phyloP scores from a whole-genome alignment of 371 early-diverging fungal species.

The Mucor indicus region DNA sequence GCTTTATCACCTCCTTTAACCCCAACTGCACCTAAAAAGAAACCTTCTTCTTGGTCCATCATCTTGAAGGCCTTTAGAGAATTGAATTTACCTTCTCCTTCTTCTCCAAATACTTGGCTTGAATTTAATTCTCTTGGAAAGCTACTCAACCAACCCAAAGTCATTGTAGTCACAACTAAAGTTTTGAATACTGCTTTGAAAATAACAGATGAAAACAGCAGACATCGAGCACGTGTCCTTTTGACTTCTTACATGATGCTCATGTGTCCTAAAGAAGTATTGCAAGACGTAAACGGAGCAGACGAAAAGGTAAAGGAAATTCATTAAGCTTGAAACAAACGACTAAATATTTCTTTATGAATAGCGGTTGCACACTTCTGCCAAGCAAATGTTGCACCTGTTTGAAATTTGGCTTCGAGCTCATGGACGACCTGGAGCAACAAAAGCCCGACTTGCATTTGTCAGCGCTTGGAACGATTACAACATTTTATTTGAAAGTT shows the following conservation, averaged over 20 bases:
- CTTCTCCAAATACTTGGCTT: slow-evolving; percentile 19
- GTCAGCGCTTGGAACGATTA: slow-evolving; percentile 55
- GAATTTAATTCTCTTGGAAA: slow-evolving; percentile 29
- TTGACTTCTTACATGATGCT: slow-evolving; percentile 69
- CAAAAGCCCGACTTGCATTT: slow-evolving; percentile 32
- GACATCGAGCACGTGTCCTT: slow-evolving; percentile 56
- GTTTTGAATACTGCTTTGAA: slow-evolving; percentile 28
- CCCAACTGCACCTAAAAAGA: slow-evolving; percentile 7
- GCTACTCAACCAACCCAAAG: slow-evolving; percentile 28
- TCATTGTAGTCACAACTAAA: slow-evolving; percentile 31
- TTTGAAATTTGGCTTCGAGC: slow-evolving; percentile 58
- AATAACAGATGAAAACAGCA: slow-evolving; percentile 24
- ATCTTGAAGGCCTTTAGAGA: slow-evolving; percentile 16
- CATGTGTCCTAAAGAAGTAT: slow-evolving; percentile 59
- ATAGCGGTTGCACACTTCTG: slow-evolving; percentile 37
- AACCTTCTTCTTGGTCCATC: slow-evolving; percentile 12
- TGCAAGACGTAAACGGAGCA: slow-evolving; percentile 42
- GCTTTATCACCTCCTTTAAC: not conserved
- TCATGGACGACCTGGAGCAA: slow-evolving; percentile 22
- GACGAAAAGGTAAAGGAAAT: slow-evolving; percentile 51
- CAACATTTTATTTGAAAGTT: slow-evolving; percentile 61
- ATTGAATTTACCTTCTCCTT: slow-evolving; percentile 28
- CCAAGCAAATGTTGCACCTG: slow-evolving; percentile 44
- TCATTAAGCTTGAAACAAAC: not conserved
- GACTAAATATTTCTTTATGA: not conserved